phyloP scores from a whole-genome alignment of 352 stramenopile genomes.

The Phytopythium chamaehyphon region DNA sequence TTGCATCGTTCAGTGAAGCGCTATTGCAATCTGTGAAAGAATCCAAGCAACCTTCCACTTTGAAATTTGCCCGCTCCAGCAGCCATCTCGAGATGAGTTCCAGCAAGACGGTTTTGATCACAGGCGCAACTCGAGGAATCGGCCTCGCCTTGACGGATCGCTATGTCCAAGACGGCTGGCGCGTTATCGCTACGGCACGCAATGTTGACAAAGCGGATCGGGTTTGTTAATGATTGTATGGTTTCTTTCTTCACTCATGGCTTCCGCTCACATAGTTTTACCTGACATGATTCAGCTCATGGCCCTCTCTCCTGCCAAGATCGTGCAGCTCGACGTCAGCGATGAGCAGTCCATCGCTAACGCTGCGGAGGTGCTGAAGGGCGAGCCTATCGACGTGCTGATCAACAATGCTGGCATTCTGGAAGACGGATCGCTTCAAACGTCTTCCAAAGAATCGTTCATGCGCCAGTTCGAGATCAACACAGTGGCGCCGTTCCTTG shows the following conservation, averaged over 20 bases:
- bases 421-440: conserved; percentile 15
- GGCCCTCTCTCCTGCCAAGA: conserved; percentile 25
- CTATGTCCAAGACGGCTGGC: conserved; percentile 20
- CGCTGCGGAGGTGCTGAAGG: conserved; percentile 29
- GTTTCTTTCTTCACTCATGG: neutral
- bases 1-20: too few species aligned
- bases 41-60: neutral
- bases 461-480: conserved; percentile 62
- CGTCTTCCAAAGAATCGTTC: conserved; percentile 35
- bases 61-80: neutral
- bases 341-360: conserved; percentile 36
- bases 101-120: conserved; percentile 29
- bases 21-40: neutral
- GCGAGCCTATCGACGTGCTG: conserved; percentile 46
- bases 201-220: conserved; percentile 10
- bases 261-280: neutral
- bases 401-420: conserved; percentile 61
- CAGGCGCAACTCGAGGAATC: conserved; percentile 25
- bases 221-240: conserved; percentile 6
- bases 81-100: neutral
- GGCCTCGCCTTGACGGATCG: conserved; percentile 21
- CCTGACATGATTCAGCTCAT: conserved; percentile 19
- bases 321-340: conserved; percentile 39
- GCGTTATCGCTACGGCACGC: conserved; percentile 23
- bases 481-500: conserved; percentile 41